Evolutionary conservation across 208 protist species (phyloP).

Genomic region (Trypanosoma brucei): DNA sequence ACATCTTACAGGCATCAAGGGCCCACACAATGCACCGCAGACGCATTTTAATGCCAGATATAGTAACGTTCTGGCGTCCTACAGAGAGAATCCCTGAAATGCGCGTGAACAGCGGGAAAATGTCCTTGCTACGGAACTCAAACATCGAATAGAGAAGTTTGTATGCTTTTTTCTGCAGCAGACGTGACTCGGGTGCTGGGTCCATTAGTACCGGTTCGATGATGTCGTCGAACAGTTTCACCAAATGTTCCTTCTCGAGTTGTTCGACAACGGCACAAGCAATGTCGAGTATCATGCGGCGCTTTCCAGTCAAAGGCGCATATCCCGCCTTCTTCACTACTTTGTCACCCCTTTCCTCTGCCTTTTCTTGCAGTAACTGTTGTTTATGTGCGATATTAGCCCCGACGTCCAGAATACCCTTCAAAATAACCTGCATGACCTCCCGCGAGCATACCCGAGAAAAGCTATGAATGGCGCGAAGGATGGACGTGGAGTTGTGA

Average conservation of each 20-base stretch:
- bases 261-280: slow-evolving; percentile 74
- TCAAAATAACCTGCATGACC: slow-evolving; percentile 81
- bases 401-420: slow-evolving; percentile 74
- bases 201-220: slow-evolving; percentile 84
- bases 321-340: slow-evolving; percentile 25
- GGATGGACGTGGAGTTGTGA: slow-evolving; percentile 72
- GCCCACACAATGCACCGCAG: slow-evolving; percentile 82
- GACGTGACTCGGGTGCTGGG: slow-evolving; percentile 59
- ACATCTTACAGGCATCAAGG: slow-evolving; percentile 87
- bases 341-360: not conserved
- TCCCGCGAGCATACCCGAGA: slow-evolving; percentile 66
- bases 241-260: slow-evolving; percentile 55
- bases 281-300: slow-evolving; percentile 83
- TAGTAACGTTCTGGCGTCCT: slow-evolving; percentile 74
- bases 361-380: slow-evolving; percentile 18
- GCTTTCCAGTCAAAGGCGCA: slow-evolving; percentile 61
- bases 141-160: slow-evolving; percentile 85
- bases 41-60: slow-evolving; percentile 86
- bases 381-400: slow-evolving; percentile 39
- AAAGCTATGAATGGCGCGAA: slow-evolving; percentile 84
- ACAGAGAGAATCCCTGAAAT: slow-evolving; percentile 66
- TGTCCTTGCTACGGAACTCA: slow-evolving; percentile 75
- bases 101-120: slow-evolving; percentile 63
- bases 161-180: slow-evolving; percentile 89
- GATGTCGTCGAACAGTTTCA: slow-evolving; percentile 58